Base-by-base conservation (phyloP, 2,329 filamentous ascomycete species). In the Claviceps africana region DNA sequence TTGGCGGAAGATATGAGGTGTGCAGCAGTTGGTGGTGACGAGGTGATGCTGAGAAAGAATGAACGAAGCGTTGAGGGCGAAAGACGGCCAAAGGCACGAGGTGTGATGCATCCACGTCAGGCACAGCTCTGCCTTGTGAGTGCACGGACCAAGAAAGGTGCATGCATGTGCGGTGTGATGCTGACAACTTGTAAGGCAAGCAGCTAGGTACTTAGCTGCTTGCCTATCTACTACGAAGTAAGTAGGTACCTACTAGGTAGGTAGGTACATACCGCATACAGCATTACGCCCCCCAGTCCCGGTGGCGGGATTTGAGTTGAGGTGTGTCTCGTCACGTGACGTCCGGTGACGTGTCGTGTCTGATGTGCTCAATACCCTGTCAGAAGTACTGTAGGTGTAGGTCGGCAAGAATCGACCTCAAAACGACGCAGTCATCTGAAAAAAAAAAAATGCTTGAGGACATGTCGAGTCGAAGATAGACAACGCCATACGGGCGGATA, bases 101-200 rank as follows among this genome's bases (percentile, higher is more conserved):
- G 25, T 7, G 19, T 19, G 61, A 55, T 60, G 57, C 56, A 64
- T 72, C 68, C 71, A 74, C 70, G 71, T 74, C 71, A 74, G 66
- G 67, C 64, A 67, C 61, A 66, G 65, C 66, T 67, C 66, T 69
- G 66, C 65, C 67, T 68, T 46, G 49, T 21, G 17, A 39, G 19
- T 30, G 52, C 52, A 54, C 52, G 45, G 49, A 51, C 52, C 48
- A 54, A 6, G 33, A 22, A 54, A 6, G 33, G 35, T 42, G 47
- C 22, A 30, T 35, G 42, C 25, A 25, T 25, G 25, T 25, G 35
- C 39, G 37, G 25, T 21, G 33, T 50, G 33, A 9, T 43, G 35
- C 51, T 43, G n/a, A 35, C 37, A 40, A 25, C 17, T 15, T 8
- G 9, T n/a, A n/a, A n/a, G 10, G 4, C 22, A 43, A n/a, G n/a